phyloP scores from a whole-genome alignment of 2,329 filamentous ascomycete genomes.

The Gyromitra esculenta region DNA sequence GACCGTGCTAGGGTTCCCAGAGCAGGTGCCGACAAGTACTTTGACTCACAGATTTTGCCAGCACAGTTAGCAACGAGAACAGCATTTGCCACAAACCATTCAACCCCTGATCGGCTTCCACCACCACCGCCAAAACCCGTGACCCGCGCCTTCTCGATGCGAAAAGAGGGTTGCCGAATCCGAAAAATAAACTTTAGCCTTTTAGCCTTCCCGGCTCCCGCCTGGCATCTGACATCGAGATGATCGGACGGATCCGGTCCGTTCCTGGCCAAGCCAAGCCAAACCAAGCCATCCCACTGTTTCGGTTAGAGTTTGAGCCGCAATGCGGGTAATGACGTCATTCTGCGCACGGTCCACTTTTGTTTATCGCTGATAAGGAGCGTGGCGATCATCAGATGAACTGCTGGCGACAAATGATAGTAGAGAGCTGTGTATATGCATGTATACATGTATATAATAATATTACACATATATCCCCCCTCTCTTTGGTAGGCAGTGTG shows the following conservation, averaged over 20 bases:
- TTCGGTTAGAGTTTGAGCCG: constrained; percentile 44
- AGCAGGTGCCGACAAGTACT: too few relatives aligned
- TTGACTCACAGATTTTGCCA: too few relatives aligned
- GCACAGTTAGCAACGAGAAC: neutral
- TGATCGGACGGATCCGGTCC: constrained; percentile 37
- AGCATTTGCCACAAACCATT: neutral
- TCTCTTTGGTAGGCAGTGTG: too few relatives aligned
- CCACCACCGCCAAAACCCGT: neutral
- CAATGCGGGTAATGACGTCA: constrained; percentile 39
- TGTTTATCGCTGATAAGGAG: constrained; percentile 41
- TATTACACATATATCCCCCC: too few relatives aligned
- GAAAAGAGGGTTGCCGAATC: constrained; percentile 15
- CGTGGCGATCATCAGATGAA: constrained; percentile 27
- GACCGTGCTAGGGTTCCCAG: too few relatives aligned
- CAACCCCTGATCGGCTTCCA: neutral
- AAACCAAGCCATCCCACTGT: constrained; percentile 36
- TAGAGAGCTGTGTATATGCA: too few relatives aligned
- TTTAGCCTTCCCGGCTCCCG: constrained; percentile 41
- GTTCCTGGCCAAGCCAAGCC: constrained; percentile 41
- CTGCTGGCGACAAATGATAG: neutral
- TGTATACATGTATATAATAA: too few relatives aligned
- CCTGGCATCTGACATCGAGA: constrained; percentile 24
- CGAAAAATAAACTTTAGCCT: constrained; percentile 50
- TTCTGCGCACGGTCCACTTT: constrained; percentile 16
- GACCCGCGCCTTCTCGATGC: constrained; percentile 20